phyloP scores from a whole-genome alignment of 306 rosid genomes.

The Begonia fuchsioides region DNA sequence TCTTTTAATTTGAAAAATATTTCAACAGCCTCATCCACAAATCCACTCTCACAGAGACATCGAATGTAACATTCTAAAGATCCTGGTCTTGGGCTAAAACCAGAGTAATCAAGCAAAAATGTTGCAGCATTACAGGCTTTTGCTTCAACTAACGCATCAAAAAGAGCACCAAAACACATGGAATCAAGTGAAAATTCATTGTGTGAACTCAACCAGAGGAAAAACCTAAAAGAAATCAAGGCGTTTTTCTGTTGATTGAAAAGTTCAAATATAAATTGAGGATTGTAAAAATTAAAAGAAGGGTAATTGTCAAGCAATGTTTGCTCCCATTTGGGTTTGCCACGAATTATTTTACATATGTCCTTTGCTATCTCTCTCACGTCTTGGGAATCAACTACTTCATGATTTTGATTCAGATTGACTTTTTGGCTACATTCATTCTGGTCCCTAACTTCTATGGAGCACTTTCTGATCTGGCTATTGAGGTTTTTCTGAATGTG shows the following conservation, averaged over 20 bases:
- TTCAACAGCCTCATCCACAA: constrained; percentile 36
- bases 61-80: constrained; percentile 42
- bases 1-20: constrained; percentile 29
- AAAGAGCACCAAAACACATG: constrained; percentile 29
- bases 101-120: constrained; percentile 22
- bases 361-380: constrained; percentile 23
- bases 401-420: constrained; percentile 3
- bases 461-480: constrained; percentile 25
- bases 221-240: constrained; percentile 57
- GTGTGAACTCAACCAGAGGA: constrained; percentile 43
- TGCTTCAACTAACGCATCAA: constrained; percentile 43
- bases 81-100: constrained; percentile 28
- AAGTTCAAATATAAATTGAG: constrained; percentile 33
- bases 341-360: constrained; percentile 39
- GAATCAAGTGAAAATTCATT: constrained; percentile 32
- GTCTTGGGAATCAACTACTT: constrained; percentile 6
- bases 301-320: constrained; percentile 47
- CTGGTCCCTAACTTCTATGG: constrained; percentile 19
- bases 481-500: constrained; percentile 5
- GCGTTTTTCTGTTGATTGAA: constrained; percentile 39
- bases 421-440: constrained; percentile 5
- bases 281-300: constrained; percentile 40
- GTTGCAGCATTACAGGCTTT: constrained; percentile 43
- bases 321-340: constrained; percentile 56
- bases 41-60: constrained; percentile 34